Conservation (phyloP, 306 rosid genomes). For the Fragaria vesca region DNA sequence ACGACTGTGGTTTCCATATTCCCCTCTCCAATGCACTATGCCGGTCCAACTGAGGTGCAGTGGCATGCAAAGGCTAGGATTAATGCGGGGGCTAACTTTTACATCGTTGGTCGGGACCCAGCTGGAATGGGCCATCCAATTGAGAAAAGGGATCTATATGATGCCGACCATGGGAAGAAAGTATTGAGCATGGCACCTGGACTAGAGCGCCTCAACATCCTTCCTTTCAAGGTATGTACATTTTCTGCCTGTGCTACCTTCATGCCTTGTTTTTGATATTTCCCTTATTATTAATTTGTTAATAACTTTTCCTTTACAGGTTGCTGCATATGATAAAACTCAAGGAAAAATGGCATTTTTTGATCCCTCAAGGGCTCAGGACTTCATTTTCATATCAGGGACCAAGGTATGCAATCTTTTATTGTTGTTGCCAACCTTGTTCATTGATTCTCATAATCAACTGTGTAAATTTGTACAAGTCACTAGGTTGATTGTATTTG, state of each 20-base stretch:
- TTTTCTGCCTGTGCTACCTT: not conserved
- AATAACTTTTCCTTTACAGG: slow-evolving; percentile 40
- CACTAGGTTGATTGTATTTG: not conserved
- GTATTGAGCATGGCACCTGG: slow-evolving; percentile 99
- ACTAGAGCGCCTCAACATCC: slow-evolving; percentile 89
- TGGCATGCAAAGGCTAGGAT: slow-evolving; percentile 99
- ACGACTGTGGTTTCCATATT: slow-evolving; percentile 97
- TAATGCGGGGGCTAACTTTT: slow-evolving; percentile 96
- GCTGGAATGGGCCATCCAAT: slow-evolving; percentile 98
- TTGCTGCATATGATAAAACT: slow-evolving; percentile 96
- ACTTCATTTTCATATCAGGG: slow-evolving; percentile 93
- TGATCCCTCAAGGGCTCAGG: slow-evolving; percentile 89
- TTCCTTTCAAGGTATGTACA: slow-evolving; percentile 85
- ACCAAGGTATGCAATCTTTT: slow-evolving; percentile 62
- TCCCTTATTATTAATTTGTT: slow-evolving; percentile 18
- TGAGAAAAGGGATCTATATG: slow-evolving; percentile 87
- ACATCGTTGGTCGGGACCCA: slow-evolving; percentile 98
- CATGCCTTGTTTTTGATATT: slow-evolving; percentile 1
- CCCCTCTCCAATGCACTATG: slow-evolving; percentile 99
- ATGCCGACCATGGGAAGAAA: slow-evolving; percentile 98
- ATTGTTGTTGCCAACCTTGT: not conserved
- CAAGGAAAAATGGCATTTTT: slow-evolving; percentile 97
- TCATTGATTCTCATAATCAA: not conserved
- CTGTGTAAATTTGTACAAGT: not conserved
- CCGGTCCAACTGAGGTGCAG: slow-evolving; percentile 99